Conservation (phyloP, 345 rosid species). For the Heritiera littoralis region DNA sequence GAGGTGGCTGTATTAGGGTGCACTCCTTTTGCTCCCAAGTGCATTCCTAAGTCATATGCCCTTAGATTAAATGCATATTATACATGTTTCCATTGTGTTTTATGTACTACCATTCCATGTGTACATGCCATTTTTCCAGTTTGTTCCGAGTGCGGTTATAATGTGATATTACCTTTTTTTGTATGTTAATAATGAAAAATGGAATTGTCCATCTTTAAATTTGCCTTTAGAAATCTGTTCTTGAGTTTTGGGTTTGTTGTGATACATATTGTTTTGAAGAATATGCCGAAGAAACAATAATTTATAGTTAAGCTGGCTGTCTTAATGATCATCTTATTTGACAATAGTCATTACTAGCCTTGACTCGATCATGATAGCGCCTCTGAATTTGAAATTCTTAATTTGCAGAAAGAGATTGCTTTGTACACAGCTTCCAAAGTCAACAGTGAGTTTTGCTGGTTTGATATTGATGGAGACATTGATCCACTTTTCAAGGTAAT, state of each 20-base stretch:
- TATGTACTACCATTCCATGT: not conserved
- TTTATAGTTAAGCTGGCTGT: not conserved
- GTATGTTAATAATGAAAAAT: not conserved
- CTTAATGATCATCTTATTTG: not conserved
- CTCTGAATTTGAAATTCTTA: slow-evolving; percentile 23
- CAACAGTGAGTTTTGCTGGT: slow-evolving; percentile 79
- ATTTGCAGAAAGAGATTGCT: slow-evolving; percentile 92
- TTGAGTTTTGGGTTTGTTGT: not conserved
- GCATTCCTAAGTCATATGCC: not conserved
- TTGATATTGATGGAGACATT: slow-evolving; percentile 90
- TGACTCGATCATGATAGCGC: not conserved
- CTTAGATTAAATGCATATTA: not conserved
- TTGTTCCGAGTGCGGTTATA: not conserved
- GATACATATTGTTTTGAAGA: not conserved
- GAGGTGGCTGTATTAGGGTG: not conserved
- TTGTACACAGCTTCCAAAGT: slow-evolving; percentile 86
- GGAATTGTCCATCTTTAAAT: not conserved
- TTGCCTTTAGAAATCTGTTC: not conserved
- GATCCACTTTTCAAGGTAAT: slow-evolving; percentile 94
- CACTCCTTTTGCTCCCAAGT: not conserved
- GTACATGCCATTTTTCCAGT: not conserved
- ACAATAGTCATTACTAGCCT: not conserved
- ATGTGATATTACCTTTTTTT: not conserved
- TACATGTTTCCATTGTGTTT: not conserved
- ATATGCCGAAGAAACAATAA: not conserved